Base-by-base conservation (phyloP, 2,329 filamentous ascomycete genomes). In the Apiospora phragmitis region DNA sequence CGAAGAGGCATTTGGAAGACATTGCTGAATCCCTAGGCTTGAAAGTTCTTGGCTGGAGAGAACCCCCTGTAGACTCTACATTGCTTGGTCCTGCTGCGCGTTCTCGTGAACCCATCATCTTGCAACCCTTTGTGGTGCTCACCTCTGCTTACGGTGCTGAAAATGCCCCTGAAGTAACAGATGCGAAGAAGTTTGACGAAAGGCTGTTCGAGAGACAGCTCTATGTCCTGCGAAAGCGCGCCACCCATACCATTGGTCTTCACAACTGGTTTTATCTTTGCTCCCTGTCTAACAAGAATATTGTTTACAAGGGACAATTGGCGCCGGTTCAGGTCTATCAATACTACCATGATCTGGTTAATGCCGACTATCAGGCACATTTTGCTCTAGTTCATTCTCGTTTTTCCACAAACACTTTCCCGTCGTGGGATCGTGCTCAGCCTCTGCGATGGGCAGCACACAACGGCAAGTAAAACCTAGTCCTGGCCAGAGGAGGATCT, bases 211-310 rank as follows among this genome's bases (percentile, higher is more conserved):
- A 98, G 86, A 91, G 92, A 78, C 95, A 98, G 85, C 88, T 99
- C 70, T 99, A 95, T 82, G 89, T 98, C 73, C 89, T 99, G 76
- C 92, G 95, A 80, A 99, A 99, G 88, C 93, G 94, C 78, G 93
- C 95, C 69, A 97, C 95, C 66, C 94, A 98, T 85, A 93, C 94
- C 78, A 96, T 98, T 80, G 95, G 95, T 72, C 89, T 98, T 70
- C 94, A 97, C 83, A 98, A 98, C 83, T 98, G 95, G 95, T 98
- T 98, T 87, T 98, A 98, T 82, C 88, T 98, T 71, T 98, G 95
- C 88, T 97, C 94, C 67, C 85, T 98, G 75, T 96, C 92, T 82
- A 98, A 97, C 90, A 95, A 95, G 85, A 98, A 98, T 86, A 98
- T 98, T 84, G 94, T 98, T 72, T 98, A 98, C 89, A 98, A 98